Base-by-base conservation (phyloP, 2,329 filamentous ascomycete genomes). In the Orbilia ellipsospora region DNA sequence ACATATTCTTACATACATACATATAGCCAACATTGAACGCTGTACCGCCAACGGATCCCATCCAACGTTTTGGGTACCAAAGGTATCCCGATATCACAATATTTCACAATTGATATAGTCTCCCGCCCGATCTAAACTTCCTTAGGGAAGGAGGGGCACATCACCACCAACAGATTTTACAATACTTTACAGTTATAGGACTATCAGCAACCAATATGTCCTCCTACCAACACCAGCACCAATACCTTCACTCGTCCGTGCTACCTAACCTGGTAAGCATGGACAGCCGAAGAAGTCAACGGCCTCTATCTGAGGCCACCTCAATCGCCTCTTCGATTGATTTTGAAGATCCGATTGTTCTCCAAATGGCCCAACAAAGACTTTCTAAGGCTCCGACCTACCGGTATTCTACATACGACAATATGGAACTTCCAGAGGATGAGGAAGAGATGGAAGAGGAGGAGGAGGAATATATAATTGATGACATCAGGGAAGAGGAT, bases 271-370 rank as follows among this genome's bases (percentile, higher is more conserved):
- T 77, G 66, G 62, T 72, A 44, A 61, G 36, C 66, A 59, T 67
- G 62, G 66, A 70, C 12, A 56, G 42, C 15, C 57, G 55, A 36
- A 66, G 50, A 18, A 48, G 16, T 10, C 72, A 65, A 18, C 77
- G 79, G 16, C 79, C 79, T 31, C 50, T 80, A 20, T 79, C 78
- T 16, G 77, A 77, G 62, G 79, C 79, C 23, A 80, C 79, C 28
- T 80, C 78, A 31, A 80, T 80, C 73, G 78, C 79, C 60, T 78
- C 78, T 26, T 76, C 73, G 18, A 67, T 77, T n/a, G 79, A 80
- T 40, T 78, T 73, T 50, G 79, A 80, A 60, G 77, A 79, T 10
- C 55, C 62, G 0, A 15, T 57, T 31, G 61, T 76, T 26, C 51
- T 31, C n/a, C 60, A 72, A n/a, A 62, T 65, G 66, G 48, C 73